Conservation (phyloP, 768 basidiomycete species). For the Phanerodontia chrysosporium region DNA sequence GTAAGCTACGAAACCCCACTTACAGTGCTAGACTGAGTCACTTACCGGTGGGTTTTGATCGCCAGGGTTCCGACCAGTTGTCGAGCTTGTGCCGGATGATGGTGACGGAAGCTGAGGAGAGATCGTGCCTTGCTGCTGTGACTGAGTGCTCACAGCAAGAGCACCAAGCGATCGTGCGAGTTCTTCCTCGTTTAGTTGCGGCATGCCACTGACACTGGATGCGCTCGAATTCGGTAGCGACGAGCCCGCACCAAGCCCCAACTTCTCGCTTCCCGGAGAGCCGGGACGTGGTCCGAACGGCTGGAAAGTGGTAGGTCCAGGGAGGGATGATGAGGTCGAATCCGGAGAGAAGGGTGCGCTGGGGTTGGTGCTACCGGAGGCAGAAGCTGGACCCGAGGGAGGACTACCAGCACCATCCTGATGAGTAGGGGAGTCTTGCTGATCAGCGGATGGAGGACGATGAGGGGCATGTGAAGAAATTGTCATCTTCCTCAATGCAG, state of each 20-base stretch:
- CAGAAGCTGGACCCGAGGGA: slow-evolving; percentile 10
- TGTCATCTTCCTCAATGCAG: slow-evolving; percentile 24
- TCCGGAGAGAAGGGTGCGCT: slow-evolving; percentile 27
- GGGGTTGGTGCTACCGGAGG: slow-evolving; percentile 14
- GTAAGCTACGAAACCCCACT: background rate
- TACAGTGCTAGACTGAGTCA: slow-evolving; percentile 8
- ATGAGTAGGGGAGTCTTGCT: slow-evolving; percentile 22
- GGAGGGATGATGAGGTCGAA: slow-evolving; percentile 21
- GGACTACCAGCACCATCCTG: slow-evolving; percentile 15
- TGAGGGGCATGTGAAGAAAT: slow-evolving; percentile 17
- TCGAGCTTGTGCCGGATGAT: slow-evolving; percentile 56
- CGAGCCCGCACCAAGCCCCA: slow-evolving; percentile 16
- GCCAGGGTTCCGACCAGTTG: slow-evolving; percentile 35
- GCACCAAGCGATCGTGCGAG: slow-evolving; percentile 31
- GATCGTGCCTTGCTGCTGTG: slow-evolving; percentile 42
- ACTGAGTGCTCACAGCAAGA: slow-evolving; percentile 49
- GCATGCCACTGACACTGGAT: slow-evolving; percentile 40
- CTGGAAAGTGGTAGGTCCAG: slow-evolving; percentile 24
- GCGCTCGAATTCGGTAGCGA: slow-evolving; percentile 35
- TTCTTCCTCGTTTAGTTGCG: slow-evolving; percentile 31
- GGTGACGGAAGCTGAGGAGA: slow-evolving; percentile 80
- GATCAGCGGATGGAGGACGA: slow-evolving; percentile 20
- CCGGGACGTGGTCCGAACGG: slow-evolving; percentile 23
- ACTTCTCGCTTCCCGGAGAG: slow-evolving; percentile 21
- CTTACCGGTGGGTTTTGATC: slow-evolving; percentile 94